A percentile compares a stretch with the other conserved stretches of the same genome.
phyloP scores from a whole-genome alignment of 345 rosid genomes.

The Chamaenerion angustifolium region DNA sequence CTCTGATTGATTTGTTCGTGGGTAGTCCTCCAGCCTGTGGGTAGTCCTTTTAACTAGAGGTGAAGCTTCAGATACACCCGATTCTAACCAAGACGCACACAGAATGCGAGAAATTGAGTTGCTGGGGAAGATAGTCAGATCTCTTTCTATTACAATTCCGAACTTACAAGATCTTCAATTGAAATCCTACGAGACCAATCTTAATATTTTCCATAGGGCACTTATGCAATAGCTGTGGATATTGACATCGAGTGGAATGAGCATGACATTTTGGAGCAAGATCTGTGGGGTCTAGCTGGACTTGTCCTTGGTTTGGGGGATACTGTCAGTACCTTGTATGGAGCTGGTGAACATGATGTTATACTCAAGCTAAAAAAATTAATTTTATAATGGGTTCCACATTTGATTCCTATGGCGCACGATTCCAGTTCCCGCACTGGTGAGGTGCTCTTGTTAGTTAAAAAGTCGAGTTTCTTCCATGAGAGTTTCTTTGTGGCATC shows the following conservation, averaged over 20 bases:
- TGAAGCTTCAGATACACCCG: slow-evolving; percentile 28
- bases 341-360: slow-evolving; percentile 61
- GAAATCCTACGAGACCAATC: slow-evolving; percentile 34
- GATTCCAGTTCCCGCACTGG: slow-evolving; percentile 22
- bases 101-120: slow-evolving; percentile 46
- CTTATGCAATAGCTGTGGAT: slow-evolving; percentile 17
- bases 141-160: slow-evolving; percentile 34
- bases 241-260: slow-evolving; percentile 26
- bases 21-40: too few species aligned
- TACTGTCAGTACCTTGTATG: slow-evolving; percentile 54
- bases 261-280: slow-evolving; percentile 57
- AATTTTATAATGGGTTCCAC: slow-evolving; percentile 69
- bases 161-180: slow-evolving; percentile 28
- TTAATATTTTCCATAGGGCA: slow-evolving; percentile 23
- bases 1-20: too few species aligned
- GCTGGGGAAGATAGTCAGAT: slow-evolving; percentile 45
- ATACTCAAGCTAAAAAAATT: slow-evolving; percentile 54
- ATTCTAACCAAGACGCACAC: slow-evolving; percentile 32
- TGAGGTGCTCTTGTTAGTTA: slow-evolving; percentile 34
- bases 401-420: slow-evolving; percentile 23
- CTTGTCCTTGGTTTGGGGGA: slow-evolving; percentile 77
- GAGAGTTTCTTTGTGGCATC: slow-evolving; percentile 72
- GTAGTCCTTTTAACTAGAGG: slow-evolving; percentile 47
- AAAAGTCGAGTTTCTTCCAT: slow-evolving; percentile 42
- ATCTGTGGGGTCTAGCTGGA: slow-evolving; percentile 88